Conservation (phyloP, 1,139 yeast genomes). For the Debaryomycetaceae sp. region DNA sequence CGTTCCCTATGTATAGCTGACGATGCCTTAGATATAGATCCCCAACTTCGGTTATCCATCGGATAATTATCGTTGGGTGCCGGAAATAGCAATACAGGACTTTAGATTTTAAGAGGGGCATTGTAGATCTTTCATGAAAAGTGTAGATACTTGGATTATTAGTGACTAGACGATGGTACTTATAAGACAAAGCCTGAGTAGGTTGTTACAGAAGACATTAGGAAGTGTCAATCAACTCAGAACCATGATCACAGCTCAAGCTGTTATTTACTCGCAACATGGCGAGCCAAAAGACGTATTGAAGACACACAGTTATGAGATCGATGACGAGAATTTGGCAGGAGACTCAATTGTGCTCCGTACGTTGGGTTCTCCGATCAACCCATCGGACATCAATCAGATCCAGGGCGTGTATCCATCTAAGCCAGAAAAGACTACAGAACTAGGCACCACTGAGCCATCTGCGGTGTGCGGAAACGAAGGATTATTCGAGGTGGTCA, state of each 20-base stretch:
- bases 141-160: too few relatives aligned
- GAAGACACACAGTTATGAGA: slow-evolving; percentile 48
- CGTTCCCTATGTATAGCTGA: too few relatives aligned
- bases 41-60: neutral
- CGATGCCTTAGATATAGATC: too few relatives aligned
- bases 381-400: slow-evolving; percentile 43
- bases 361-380: slow-evolving; percentile 79
- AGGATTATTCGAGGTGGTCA: slow-evolving; percentile 81
- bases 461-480: slow-evolving; percentile 57
- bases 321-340: slow-evolving; percentile 42
- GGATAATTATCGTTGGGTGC: neutral
- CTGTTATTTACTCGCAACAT: slow-evolving; percentile 54
- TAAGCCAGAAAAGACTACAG: slow-evolving; percentile 29
- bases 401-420: slow-evolving; percentile 42
- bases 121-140: too few relatives aligned
- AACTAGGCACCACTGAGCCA: slow-evolving; percentile 29
- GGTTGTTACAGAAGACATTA: neutral
- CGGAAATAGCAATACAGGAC: neutral
- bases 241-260: slow-evolving; percentile 52
- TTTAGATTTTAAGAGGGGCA: neutral
- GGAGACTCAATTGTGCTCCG: slow-evolving; percentile 51
- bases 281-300: slow-evolving; percentile 61
- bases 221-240: slow-evolving; percentile 14
- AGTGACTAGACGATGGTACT: neutral
- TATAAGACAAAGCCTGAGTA: neutral